Evolutionary conservation across 768 basidiomycete genomes (phyloP).

Genomic region (Erythrobasidium yunnanense): DNA sequence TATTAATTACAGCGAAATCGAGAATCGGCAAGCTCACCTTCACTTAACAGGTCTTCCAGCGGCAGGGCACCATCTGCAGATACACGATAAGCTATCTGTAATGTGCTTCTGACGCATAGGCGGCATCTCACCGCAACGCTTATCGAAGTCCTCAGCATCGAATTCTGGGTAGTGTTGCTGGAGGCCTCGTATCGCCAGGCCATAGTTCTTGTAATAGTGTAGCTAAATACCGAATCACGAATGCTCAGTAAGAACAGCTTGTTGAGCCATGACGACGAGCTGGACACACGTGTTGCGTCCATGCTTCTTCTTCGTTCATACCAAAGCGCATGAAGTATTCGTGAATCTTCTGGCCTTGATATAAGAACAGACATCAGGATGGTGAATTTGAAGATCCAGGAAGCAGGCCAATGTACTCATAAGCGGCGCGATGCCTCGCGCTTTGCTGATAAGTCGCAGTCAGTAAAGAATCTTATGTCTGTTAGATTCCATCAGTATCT

Average conservation of each 20-base stretch:
- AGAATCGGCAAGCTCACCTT: neutral
- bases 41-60: constrained; percentile 9
- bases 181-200: constrained; percentile 14
- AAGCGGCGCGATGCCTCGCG: constrained; percentile 20
- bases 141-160: constrained; percentile 18
- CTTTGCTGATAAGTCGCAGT: neutral
- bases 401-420: constrained; percentile 17
- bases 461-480: too few species aligned
- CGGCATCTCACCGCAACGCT: neutral
- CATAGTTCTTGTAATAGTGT: constrained; percentile 23
- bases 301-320: constrained; percentile 2
- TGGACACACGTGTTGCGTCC: constrained; percentile 7
- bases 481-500: too few species aligned
- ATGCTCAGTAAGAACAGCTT: neutral
- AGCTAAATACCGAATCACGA: neutral
- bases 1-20: neutral
- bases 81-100: neutral
- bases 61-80: constrained; percentile 15
- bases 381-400: neutral
- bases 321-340: constrained; percentile 23
- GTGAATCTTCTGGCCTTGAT: constrained; percentile 24
- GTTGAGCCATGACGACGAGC: neutral
- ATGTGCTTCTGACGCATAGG: neutral
- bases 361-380: neutral
- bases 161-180: constrained; percentile 22